Base-by-base conservation (phyloP, 2,329 filamentous ascomycete genomes). In the Trichophyton simii region DNA sequence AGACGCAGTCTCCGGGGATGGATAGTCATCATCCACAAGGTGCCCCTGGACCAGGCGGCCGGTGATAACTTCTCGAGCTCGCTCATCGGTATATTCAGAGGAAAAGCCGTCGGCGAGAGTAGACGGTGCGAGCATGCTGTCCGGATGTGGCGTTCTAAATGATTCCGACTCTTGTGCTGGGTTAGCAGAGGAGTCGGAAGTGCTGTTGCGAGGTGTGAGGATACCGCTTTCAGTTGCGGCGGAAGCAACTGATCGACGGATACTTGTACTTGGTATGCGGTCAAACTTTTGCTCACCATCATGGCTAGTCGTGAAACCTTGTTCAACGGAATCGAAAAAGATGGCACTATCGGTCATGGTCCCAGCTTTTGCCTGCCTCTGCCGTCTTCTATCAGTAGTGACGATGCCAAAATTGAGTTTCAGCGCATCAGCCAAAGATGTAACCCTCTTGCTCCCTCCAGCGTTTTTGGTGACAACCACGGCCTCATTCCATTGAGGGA, bases 381-480 rank as follows among this genome's bases (percentile, higher is more conserved):
- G 70, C 41, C 78, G 79, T 60, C 87, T 80, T 70, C 84, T 85
- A 52, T 79, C 78, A 41, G 79, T 79, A 55, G 78, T 78, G 61
- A 99, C 91, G 71, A 99, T 91, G 67, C 94, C 94, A 68, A 99
- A 99, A 78, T 95, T 97, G 68, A 99, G 83, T 80, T 97, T 97
- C 68, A 99, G 77, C 1, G 91, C 91, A 77, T 99, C 94, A 64
- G 94, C 94, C 60, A 99, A 80, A 31, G 92, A 96, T 13, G 94
- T 99, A 44, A 97, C 94, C 66, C 94, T 84, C 79, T 99, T 99
- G 57, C 94, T 97, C 62, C 94, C 94, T 61, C 94, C 94, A 1
- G 94, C 89, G 71, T 99, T 99, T 79, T 99, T 99, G 71, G 92
- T 97, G 22, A 99, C 94, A 15, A 96, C 91, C 5, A 99, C 94